phyloP scores from a whole-genome alignment of 768 basidiomycete genomes.

The Suillus alpinus region DNA sequence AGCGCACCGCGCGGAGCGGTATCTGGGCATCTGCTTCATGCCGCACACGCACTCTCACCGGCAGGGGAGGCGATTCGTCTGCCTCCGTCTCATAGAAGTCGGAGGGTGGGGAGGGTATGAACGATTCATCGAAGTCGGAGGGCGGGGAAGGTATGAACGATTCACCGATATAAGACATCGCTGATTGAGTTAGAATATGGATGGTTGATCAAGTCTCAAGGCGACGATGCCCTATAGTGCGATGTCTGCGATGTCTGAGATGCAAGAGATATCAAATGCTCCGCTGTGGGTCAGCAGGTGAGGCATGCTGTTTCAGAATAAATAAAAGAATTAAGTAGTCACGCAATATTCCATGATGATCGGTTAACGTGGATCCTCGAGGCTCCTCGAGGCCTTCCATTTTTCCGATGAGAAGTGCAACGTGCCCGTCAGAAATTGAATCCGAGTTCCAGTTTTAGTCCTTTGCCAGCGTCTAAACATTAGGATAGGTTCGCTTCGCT shows the following conservation, averaged over 20 bases:
- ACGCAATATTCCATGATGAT: conserved; percentile 5
- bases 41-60: conserved; percentile 3
- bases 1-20: conserved; percentile 31
- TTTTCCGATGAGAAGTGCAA: neutral
- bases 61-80: conserved; percentile 17
- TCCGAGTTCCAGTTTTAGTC: neutral
- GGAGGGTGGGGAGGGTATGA: conserved; percentile 26
- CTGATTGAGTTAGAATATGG: conserved; percentile 2
- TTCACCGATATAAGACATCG: conserved; percentile 27
- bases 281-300: neutral
- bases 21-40: conserved; percentile 22
- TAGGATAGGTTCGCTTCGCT: neutral
- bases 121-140: conserved; percentile 25
- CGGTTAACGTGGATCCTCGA: conserved; percentile 10
- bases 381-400: conserved; percentile 6
- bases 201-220: neutral
- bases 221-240: neutral
- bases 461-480: neutral
- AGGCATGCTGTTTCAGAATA: neutral
- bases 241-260: neutral
- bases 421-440: neutral
- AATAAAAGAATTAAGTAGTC: neutral
- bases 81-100: conserved; percentile 24
- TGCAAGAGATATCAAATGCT: neutral
- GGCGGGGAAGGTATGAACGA: conserved; percentile 28